Percentiles rank a stretch among this genome's conserved stretches.
These are phyloP conservation scores for Gillenia trifoliata DNA, from an alignment of 306 rosid genomes.

Conservation along the genomic window DNA sequence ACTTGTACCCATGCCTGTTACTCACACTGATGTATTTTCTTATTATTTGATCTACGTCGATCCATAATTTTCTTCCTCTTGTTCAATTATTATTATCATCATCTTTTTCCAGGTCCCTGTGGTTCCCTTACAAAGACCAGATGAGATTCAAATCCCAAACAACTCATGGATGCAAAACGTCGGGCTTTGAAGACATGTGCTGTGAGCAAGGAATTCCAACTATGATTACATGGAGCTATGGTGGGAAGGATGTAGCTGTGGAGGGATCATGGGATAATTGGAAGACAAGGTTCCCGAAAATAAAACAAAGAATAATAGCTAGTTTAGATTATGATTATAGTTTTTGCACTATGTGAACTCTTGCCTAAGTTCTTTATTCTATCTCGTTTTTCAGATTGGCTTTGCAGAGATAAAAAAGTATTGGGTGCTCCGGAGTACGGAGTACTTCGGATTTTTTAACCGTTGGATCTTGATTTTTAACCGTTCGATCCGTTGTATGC, in stretches of 20 bases:
- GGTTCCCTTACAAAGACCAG: constrained; percentile 82
- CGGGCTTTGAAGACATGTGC: constrained; percentile 60
- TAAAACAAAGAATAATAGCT: not conserved
- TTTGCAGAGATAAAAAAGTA: constrained; percentile 79
- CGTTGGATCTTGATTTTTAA: too few relatives aligned
- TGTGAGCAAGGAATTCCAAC: constrained; percentile 84
- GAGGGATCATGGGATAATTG: constrained; percentile 99
- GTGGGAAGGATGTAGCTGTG: constrained; percentile 78
- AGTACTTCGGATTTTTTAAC: too few relatives aligned
- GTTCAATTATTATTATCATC: constrained; percentile 2
- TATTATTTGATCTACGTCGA: not conserved
- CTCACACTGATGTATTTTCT: not conserved
- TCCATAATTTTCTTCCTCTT: not conserved
- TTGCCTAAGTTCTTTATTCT: constrained; percentile 11
- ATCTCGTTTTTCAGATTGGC: constrained; percentile 51
- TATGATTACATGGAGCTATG: constrained; percentile 91
- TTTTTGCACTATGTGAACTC: constrained; percentile 12
- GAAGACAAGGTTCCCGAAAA: constrained; percentile 65
- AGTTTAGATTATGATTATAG: not conserved
- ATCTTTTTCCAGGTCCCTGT: constrained; percentile 61
- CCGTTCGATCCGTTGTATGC: too few relatives aligned
- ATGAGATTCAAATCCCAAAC: constrained; percentile 62
- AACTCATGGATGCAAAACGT: constrained; percentile 67
- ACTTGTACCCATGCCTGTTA: constrained; percentile 11
- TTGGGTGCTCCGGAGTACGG: too few relatives aligned